These are phyloP conservation scores for Agastache rugosa DNA, from an alignment of 257 asterid genomes.

Conservation along the genomic window DNA sequence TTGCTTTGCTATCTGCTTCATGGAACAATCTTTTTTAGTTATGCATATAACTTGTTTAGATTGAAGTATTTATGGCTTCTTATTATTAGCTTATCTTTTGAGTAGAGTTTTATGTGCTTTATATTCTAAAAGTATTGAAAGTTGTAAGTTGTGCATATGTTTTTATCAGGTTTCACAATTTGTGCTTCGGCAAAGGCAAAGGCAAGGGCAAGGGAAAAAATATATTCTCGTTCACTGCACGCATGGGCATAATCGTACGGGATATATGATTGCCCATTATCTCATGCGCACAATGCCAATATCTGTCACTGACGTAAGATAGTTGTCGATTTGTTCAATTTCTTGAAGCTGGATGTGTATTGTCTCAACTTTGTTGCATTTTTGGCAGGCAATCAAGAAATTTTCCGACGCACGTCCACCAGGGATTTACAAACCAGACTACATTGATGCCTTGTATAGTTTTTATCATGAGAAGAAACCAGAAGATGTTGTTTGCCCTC, in stretches of 20 bases:
- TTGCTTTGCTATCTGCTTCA: constrained; percentile 26
- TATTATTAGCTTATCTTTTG: constrained; percentile 13
- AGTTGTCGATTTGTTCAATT: constrained; percentile 23
- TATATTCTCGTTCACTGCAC: constrained; percentile 94
- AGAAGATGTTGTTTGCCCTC: constrained; percentile 77
- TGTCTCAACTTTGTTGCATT: constrained; percentile 29
- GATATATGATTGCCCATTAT: constrained; percentile 91
- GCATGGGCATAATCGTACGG: constrained; percentile 99
- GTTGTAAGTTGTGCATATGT: constrained; percentile 23
- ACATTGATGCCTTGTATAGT: constrained; percentile 78
- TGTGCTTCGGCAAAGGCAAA: constrained; percentile 73
- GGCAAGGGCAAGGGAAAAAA: constrained; percentile 77
- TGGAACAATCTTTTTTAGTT: not conserved
- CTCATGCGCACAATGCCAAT: constrained; percentile 81
- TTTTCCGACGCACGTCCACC: constrained; percentile 97
- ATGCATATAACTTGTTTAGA: not conserved
- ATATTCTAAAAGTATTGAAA: constrained; percentile 24
- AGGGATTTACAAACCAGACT: constrained; percentile 93
- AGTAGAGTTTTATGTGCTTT: constrained; percentile 9
- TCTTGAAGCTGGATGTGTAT: constrained; percentile 16
- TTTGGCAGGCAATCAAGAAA: constrained; percentile 73
- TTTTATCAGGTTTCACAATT: constrained; percentile 78
- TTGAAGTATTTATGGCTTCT: constrained; percentile 3
- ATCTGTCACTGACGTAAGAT: constrained; percentile 85
- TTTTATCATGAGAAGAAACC: constrained; percentile 95